Conservation (phyloP, 2,329 filamentous ascomycete genomes). For the Emydomyces testavorans region DNA sequence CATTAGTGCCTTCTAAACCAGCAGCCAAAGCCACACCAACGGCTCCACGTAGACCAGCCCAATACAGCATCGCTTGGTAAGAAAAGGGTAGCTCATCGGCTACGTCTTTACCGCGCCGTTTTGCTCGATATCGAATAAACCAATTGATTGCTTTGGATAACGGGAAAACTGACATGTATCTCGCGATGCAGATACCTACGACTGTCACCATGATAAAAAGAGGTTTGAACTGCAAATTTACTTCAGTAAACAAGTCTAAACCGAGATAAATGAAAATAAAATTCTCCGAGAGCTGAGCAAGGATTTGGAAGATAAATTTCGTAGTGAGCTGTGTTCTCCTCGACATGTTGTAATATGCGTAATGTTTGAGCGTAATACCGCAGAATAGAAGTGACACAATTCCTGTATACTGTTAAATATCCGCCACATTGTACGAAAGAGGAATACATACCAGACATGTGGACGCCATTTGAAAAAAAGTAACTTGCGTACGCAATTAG, state of each 20-base stretch:
- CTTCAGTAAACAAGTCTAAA: constrained; percentile 85
- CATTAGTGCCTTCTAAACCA: constrained; percentile 70
- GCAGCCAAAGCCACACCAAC: constrained; percentile 92
- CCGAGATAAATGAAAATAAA: constrained; percentile 99
- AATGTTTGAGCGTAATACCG: constrained; percentile 95
- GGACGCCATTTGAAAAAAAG: constrained; percentile 91
- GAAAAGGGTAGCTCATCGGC: constrained; percentile 84
- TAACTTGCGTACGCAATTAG: constrained; percentile 93
- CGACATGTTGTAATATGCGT: constrained; percentile 99
- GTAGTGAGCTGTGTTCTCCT: constrained; percentile 92
- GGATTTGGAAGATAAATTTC: constrained; percentile 92
- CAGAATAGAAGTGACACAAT: constrained; percentile 96
- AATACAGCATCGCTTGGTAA: constrained; percentile 99
- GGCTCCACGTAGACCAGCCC: constrained; percentile 88
- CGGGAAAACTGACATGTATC: constrained; percentile 91
- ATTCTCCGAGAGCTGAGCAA: constrained; percentile 92
- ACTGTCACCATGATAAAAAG: constrained; percentile 90
- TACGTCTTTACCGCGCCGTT: constrained; percentile 61
- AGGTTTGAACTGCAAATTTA: constrained; percentile 77
- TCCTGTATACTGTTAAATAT: constrained; percentile 41
- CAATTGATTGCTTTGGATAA: constrained; percentile 82
- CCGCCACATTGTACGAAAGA: background rate
- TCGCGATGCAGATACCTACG: constrained; percentile 77
- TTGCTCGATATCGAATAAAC: constrained; percentile 76
- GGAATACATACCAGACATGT: constrained; percentile 70